Conservation (phyloP, 2,329 filamentous ascomycete species). For the Trichophyton benhamiae region DNA sequence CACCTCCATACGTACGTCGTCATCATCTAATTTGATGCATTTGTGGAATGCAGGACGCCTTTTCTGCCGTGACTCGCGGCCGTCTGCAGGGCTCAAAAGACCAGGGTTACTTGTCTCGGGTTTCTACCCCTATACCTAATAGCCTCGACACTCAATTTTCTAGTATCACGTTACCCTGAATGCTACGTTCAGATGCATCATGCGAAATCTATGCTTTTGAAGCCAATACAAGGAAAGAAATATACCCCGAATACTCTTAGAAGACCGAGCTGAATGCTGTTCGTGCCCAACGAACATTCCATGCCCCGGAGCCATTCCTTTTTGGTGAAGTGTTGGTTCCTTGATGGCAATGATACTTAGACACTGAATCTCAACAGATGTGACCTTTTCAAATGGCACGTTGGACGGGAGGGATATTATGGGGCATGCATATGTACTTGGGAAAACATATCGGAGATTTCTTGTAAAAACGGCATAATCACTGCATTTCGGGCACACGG, state of each 20-base stretch:
- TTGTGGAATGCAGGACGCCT: not conserved
- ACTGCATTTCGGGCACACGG: too few species aligned
- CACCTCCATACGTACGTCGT: not conserved
- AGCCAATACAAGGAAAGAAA: not conserved
- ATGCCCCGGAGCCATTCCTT: not conserved
- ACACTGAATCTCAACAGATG: not conserved
- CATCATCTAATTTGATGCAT: not conserved
- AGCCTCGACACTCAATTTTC: not conserved
- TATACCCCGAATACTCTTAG: not conserved
- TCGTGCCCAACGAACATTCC: not conserved
- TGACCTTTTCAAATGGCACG: not conserved
- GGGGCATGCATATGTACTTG: too few species aligned
- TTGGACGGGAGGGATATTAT: too few species aligned
- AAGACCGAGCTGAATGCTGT: not conserved
- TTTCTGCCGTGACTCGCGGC: not conserved
- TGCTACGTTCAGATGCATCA: not conserved
- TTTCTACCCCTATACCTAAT: not conserved
- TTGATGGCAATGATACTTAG: too few species aligned
- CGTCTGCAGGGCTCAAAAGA: not conserved
- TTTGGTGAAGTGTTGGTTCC: not conserved
- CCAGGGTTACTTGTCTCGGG: not conserved
- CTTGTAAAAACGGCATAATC: too few species aligned
- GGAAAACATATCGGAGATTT: not conserved
- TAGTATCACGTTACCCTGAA: not conserved
- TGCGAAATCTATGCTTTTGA: not conserved